Evolutionary conservation across 306 rosid species (phyloP).

Genomic region (Corylus americana): DNA sequence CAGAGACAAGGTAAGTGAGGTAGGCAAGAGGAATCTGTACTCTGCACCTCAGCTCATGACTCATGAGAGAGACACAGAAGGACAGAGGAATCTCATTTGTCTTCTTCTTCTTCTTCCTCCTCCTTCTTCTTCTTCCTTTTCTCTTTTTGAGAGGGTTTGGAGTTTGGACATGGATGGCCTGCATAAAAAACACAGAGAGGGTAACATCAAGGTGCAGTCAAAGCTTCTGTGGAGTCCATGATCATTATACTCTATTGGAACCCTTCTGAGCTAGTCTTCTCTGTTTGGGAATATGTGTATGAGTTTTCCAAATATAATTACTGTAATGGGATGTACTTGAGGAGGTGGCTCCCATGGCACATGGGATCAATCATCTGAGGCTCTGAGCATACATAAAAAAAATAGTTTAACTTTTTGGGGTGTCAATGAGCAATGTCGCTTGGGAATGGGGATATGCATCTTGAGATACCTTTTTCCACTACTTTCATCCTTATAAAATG

Average conservation of each 20-base stretch:
- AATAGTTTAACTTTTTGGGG: not conserved
- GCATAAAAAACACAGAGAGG: not conserved
- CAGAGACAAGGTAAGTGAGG: not conserved
- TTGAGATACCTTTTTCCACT: not conserved
- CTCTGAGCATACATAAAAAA: not conserved
- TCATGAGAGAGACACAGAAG: not conserved
- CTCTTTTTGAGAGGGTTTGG: not conserved
- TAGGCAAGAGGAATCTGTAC: constrained; percentile 6
- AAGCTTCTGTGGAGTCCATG: not conserved
- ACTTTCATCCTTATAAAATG: not conserved
- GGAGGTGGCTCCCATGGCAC: constrained; percentile 22
- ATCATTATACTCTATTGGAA: not conserved
- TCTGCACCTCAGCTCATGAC: not conserved
- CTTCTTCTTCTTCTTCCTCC: no score
- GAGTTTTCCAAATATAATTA: not conserved
- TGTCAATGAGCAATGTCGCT: not conserved
- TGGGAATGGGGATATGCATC: not conserved
- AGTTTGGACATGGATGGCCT: not conserved
- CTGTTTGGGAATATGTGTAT: not conserved
- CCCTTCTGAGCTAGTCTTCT: not conserved
- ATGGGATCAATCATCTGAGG: constrained; percentile 5
- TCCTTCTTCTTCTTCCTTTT: not conserved
- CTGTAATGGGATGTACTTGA: not conserved
- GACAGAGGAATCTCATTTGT: no score
- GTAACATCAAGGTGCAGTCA: not conserved